A percentile compares a stretch with the other conserved stretches of the same genome.
Evolutionary conservation across 2,329 filamentous ascomycete genomes (phyloP).

Genomic region (Mycosphaerelloides madeirae): DNA sequence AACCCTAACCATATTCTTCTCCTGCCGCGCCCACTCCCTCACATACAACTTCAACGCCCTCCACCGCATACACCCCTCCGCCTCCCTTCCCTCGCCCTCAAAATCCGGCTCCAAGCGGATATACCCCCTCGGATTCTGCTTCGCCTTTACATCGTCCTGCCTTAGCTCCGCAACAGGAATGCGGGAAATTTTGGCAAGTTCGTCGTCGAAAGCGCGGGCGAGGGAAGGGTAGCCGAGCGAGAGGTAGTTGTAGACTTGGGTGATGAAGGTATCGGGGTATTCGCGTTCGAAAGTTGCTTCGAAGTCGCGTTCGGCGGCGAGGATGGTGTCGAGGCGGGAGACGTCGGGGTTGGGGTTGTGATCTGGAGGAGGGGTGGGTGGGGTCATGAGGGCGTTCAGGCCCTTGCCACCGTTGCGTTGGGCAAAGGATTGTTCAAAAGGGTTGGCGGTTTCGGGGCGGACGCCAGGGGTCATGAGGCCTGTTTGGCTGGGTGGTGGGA

Average conservation of each 20-base stretch:
- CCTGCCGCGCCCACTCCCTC: slow-evolving; percentile 82
- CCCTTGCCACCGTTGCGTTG: slow-evolving; percentile 17
- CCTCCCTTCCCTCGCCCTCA: slow-evolving; percentile 36
- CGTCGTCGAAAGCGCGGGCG: slow-evolving; percentile 76
- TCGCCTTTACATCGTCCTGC: slow-evolving; percentile 61
- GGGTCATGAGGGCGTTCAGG: slow-evolving; percentile 15
- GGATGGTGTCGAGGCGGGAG: slow-evolving; percentile 36
- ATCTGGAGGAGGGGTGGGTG: slow-evolving; percentile 26
- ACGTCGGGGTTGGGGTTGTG: slow-evolving; percentile 15
- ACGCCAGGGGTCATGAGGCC: slow-evolving; percentile 49
- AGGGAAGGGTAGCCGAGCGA: slow-evolving; percentile 86
- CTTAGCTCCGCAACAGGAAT: slow-evolving; percentile 65
- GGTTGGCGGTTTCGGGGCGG: slow-evolving; percentile 31
- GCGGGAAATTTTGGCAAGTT: slow-evolving; percentile 74
- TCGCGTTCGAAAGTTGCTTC: slow-evolving; percentile 51
- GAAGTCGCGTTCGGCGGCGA: slow-evolving; percentile 41
- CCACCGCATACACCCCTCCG: slow-evolving; percentile 67
- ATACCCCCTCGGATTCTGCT: slow-evolving; percentile 62
- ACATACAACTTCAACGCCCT: slow-evolving; percentile 78
- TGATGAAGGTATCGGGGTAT: slow-evolving; percentile 80
- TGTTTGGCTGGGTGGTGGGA: slow-evolving; percentile 39
- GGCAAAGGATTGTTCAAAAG: slow-evolving; percentile 35
- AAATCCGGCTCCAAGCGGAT: slow-evolving; percentile 54
- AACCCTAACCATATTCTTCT: slow-evolving; percentile 59
- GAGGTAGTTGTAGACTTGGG: slow-evolving; percentile 95